Evolutionary conservation across 2,329 filamentous ascomycete species (phyloP), one percentile per base, ranked within the genome.

Genomic region (Microsporum canis): DNA sequence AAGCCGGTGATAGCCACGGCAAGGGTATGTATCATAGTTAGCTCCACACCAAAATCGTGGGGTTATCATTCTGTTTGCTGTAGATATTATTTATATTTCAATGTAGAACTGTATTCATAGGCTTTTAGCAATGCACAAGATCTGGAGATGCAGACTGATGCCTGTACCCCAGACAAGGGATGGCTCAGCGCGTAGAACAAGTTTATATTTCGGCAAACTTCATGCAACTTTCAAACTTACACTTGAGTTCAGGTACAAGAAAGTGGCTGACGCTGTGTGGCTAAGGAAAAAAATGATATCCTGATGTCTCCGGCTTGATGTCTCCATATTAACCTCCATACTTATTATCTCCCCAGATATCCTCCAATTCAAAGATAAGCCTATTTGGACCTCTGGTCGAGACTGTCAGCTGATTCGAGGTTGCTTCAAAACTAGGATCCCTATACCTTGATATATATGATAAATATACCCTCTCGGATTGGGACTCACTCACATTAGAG

Each of bases 1-100:
- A 55, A 17, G 94, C 94, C 36, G 97, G 75, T 39, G 99, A 78
- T 29, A 94, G 90, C 72, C 96, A 99, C 0, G 94, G 94, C 56
- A 87, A 95, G 62, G 87, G 81, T 63, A n/a, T 59, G 49, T 47
- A 57, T 58, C 36, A 39, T 57, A 43, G 12, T 43, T 7, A 29
- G 5, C 56, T 29, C 56, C 33, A 55, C 31, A 34, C 23, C 33
- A 55, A 36, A 55, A 36, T 55, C 51, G 51, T 55, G 51, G 51
- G 51, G 51, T 55, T 55, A 55, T 14, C 31, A 38, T 51, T 14
- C 27, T 12, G 27, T 4, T 31, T 23, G 12, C 29, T 31, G 31
- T 51, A 29, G 6, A 27, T 23, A 47, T 5, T 43, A 43, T 23
- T 8, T 23, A 49, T 14, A 51, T 14, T n/a, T 17, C 14, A 5